Evolutionary conservation across 345 rosid species (phyloP), one percentile per base, ranked within the genome.

Genomic region (Turritis glabra): DNA sequence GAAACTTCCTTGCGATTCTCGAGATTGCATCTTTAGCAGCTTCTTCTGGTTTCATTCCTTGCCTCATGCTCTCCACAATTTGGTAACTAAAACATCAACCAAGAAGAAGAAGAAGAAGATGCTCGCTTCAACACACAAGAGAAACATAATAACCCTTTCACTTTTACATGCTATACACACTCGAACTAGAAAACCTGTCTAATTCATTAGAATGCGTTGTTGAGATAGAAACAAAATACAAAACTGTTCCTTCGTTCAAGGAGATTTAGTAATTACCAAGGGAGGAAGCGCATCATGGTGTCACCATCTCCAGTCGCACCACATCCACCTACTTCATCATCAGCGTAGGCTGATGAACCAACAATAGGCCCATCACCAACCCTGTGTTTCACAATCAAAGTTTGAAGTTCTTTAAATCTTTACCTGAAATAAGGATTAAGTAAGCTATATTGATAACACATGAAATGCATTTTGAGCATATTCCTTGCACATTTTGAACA

Each of bases 291-390:
- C 98, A 94, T 91, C 97, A 94, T 94, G 78, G 88, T 84, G 82
- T 91, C 98, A 2, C 98, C 97, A 59, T 94, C 97, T 52, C 97
- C 98, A 30, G 96, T 91, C 38, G 98, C 98, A 59, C 97, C 97
- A 79, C 98, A 94, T 76, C 97, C 98, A 75, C 97, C 98, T 7
- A 90, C 85, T 74, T 88, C 98, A 77, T 77, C 81, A 62, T 86
- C 90, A 5, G 95, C 96, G 64, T 91, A 91, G 25, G 96, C 88
- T 64, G 97, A 84, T 78, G 98, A 94, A 29, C 98, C 98, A 0
- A 74, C 89, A 22, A 94, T 91, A 32, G 98, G 96, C 53, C 98
- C 98, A 68, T 94, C 98, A 23, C 97, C 98, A 40, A 91, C 98
- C 82, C 98, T 94, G 13, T 18, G 51, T 65, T 65, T 65, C 38